Percentiles rank a stretch among this genome's conserved stretches.
phyloP scores from a whole-genome alignment of 2,329 filamentous ascomycete species.

The Colletotrichum cordylinicola region DNA sequence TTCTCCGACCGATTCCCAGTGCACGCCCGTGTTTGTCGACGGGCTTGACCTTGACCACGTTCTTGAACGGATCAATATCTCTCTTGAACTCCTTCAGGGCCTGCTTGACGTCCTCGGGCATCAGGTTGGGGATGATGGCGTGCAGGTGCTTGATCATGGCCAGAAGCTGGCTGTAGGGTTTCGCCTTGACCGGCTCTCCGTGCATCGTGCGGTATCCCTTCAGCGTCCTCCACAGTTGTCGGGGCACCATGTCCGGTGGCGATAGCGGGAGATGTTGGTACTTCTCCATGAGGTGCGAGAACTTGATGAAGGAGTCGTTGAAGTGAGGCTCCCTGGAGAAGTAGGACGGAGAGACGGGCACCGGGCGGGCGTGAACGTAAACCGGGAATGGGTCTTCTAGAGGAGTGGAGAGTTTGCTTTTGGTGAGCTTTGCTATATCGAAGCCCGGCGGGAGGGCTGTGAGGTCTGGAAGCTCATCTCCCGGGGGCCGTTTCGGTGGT shows the following conservation, averaged over 20 bases:
- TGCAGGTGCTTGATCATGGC: conserved; percentile 81
- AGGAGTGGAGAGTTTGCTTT: neutral
- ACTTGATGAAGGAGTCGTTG: conserved; percentile 80
- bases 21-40: conserved; percentile 82
- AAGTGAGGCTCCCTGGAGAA: conserved; percentile 87
- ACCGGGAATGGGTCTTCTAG: conserved; percentile 33
- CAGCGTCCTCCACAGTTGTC: conserved; percentile 81
- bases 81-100: conserved; percentile 76
- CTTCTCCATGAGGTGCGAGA: conserved; percentile 75
- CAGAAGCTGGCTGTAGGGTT: conserved; percentile 81
- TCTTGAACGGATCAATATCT: conserved; percentile 73
- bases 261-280: conserved; percentile 77
- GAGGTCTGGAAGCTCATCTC: neutral
- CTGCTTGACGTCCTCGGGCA: conserved; percentile 71
- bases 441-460: neutral
- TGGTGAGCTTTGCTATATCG: neutral
- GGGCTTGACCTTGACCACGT: conserved; percentile 64
- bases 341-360: conserved; percentile 91
- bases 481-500: neutral
- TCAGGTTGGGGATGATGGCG: conserved; percentile 79
- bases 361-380: conserved; percentile 67
- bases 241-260: conserved; percentile 68
- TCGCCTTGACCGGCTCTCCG: conserved; percentile 75
- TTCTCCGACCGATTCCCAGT: conserved; percentile 82
- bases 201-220: conserved; percentile 75